Conservation (phyloP, 768 basidiomycete species). For the Phaeotremella skinneri region DNA sequence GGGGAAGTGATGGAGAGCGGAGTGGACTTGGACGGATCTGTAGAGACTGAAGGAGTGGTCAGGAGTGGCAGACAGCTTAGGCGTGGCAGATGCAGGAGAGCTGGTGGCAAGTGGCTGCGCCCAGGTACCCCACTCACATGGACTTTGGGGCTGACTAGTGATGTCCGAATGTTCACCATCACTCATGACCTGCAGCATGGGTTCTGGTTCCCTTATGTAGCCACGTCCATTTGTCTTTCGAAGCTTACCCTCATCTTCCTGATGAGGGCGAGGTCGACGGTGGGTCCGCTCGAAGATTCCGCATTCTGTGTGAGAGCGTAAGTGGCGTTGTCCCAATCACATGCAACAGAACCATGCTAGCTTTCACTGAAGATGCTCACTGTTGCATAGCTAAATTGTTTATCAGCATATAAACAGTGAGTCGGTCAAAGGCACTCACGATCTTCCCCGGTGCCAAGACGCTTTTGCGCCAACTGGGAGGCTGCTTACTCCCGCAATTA, state of each 20-base stretch:
- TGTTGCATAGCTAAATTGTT: slow-evolving; percentile 20
- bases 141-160: slow-evolving; percentile 8
- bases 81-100: neutral
- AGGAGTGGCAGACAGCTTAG: neutral
- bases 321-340: neutral
- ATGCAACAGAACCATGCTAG: too few relatives aligned
- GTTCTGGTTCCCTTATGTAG: slow-evolving; percentile 5
- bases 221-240: neutral
- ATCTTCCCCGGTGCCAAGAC: slow-evolving; percentile 17
- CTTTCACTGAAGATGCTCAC: too few relatives aligned
- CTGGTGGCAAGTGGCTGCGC: neutral
- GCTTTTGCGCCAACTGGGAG: slow-evolving; percentile 23
- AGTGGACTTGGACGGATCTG: slow-evolving; percentile 14
- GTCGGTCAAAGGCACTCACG: slow-evolving; percentile 13
- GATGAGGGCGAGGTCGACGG: slow-evolving; percentile 17
- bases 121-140: slow-evolving; percentile 5
- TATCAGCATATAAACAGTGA: neutral
- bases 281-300: slow-evolving; percentile 23
- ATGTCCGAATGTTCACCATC: slow-evolving; percentile 8
- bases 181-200: slow-evolving; percentile 17
- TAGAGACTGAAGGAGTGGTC: slow-evolving; percentile 6
- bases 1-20: slow-evolving; percentile 12
- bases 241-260: slow-evolving; percentile 22
- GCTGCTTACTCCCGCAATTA: slow-evolving; percentile 13
- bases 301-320: neutral